A percentile compares a stretch with the other conserved stretches of the same genome.
Conservation (phyloP, 208 protist genomes). For the Leishmania arabica region DNA sequence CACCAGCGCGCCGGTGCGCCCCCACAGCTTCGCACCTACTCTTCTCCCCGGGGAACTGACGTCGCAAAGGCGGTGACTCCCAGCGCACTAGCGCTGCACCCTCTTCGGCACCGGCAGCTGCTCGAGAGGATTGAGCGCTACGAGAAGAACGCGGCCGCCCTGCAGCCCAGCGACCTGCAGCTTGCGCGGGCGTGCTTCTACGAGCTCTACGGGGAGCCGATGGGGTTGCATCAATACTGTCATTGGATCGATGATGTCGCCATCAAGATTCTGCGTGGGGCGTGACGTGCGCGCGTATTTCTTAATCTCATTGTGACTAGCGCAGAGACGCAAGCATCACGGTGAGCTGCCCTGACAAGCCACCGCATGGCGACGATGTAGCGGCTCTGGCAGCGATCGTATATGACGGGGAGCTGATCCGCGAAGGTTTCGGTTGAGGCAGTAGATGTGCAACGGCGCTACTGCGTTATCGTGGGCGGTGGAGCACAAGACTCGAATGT, state of each 20-base stretch:
- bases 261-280: conserved; percentile 30
- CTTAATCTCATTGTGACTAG: not conserved
- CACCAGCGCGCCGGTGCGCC: not conserved
- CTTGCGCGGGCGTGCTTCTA: conserved; percentile 49
- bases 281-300: not conserved
- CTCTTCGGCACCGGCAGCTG: conserved; percentile 31
- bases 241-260: conserved; percentile 61
- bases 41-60: conserved; percentile 21
- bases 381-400: not conserved
- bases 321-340: not conserved
- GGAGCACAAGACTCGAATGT: not conserved
- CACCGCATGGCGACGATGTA: not conserved
- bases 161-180: conserved; percentile 35
- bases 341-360: not conserved
- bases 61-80: not conserved
- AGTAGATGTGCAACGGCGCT: not conserved
- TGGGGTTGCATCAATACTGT: conserved; percentile 43
- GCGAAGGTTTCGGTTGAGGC: not conserved
- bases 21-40: conserved; percentile 30
- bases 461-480: not conserved
- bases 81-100: conserved; percentile 1
- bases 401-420: not conserved
- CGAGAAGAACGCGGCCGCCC: conserved; percentile 22
- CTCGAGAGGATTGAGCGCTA: conserved; percentile 42
- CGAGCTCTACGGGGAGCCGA: conserved; percentile 45